phyloP scores from a whole-genome alignment of 169 alveolate genomes.

The Babesia bovis region DNA sequence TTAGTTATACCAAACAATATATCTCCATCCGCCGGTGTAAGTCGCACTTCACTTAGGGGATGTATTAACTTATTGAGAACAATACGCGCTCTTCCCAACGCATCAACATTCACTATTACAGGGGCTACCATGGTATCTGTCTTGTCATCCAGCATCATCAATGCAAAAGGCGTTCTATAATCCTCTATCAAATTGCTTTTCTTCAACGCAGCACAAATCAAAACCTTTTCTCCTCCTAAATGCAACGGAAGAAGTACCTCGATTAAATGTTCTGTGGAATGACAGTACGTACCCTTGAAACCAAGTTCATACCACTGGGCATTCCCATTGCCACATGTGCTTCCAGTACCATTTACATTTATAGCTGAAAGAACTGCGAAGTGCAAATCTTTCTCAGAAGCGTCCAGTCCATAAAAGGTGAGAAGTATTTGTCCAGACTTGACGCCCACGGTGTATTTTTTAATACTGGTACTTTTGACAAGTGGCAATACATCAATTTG shows the following conservation, averaged over 20 bases:
- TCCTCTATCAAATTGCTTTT: background rate
- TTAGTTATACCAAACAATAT: background rate
- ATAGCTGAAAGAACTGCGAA: constrained; percentile 7
- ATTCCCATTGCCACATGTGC: constrained; percentile 19
- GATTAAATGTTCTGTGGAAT: background rate
- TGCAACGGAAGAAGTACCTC: constrained; percentile 15
- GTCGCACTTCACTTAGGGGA: constrained; percentile 59
- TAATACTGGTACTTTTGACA: background rate
- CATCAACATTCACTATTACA: constrained; percentile 24
- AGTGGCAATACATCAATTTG: background rate
- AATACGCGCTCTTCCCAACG: constrained; percentile 43
- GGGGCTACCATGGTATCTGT: background rate
- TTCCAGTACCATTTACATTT: background rate
- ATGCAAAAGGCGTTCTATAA: constrained; percentile 13
- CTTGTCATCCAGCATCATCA: background rate
- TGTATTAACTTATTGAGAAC: constrained; percentile 24
- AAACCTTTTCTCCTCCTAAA: constrained; percentile 12
- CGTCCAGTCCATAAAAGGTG: background rate
- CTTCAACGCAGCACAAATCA: constrained; percentile 34
- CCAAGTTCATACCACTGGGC: constrained; percentile 19
- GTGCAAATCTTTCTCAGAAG: background rate
- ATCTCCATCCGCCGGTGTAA: constrained; percentile 1
- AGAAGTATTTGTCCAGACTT: background rate
- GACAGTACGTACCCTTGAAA: background rate
- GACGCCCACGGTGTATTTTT: background rate